Evolutionary conservation across 2,329 filamentous ascomycete species (phyloP).

Genomic region (Trichoderma hamatum): DNA sequence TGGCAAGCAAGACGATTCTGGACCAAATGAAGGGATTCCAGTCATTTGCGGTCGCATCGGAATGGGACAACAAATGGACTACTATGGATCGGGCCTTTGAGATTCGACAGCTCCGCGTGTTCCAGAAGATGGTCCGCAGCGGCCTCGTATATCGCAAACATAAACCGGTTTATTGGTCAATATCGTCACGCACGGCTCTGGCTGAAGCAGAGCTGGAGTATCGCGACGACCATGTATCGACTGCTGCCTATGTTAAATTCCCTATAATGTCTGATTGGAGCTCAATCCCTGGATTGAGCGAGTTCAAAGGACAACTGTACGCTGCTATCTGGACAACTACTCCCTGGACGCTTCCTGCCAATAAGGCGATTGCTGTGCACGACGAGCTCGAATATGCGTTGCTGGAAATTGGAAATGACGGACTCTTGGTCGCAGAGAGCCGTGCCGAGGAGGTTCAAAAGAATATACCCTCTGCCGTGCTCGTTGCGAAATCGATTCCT

Average conservation of each 20-base stretch:
- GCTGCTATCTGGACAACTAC: slow-evolving; percentile 99
- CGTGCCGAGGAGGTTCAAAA: slow-evolving; percentile 64
- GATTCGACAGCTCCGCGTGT: slow-evolving; percentile 72
- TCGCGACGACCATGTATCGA: slow-evolving; percentile 71
- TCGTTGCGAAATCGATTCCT: slow-evolving; percentile 59
- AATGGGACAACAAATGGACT: slow-evolving; percentile 76
- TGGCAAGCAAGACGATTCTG: slow-evolving; percentile 70
- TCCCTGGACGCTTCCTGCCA: slow-evolving; percentile 94
- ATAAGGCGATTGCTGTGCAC: slow-evolving; percentile 84
- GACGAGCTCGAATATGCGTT: slow-evolving; percentile 73
- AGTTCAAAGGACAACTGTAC: slow-evolving; percentile 57
- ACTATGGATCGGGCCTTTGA: slow-evolving; percentile 81
- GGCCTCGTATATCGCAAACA: slow-evolving; percentile 76
- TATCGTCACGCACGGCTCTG: slow-evolving; percentile 75
- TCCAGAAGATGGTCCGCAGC: slow-evolving; percentile 72
- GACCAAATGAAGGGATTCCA: slow-evolving; percentile 74
- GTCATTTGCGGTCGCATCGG: slow-evolving; percentile 76
- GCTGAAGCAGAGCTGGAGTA: slow-evolving; percentile 87
- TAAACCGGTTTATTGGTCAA: slow-evolving; percentile 87
- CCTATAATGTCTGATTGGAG: slow-evolving; percentile 57
- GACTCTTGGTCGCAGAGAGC: slow-evolving; percentile 71
- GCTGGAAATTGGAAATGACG: slow-evolving; percentile 58
- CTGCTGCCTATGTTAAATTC: slow-evolving; percentile 78
- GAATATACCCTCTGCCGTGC: slow-evolving; percentile 53
- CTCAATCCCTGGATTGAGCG: slow-evolving; percentile 41